Conservation (phyloP, 176 grass and related monocot genomes). For the Triticum monococcum region DNA sequence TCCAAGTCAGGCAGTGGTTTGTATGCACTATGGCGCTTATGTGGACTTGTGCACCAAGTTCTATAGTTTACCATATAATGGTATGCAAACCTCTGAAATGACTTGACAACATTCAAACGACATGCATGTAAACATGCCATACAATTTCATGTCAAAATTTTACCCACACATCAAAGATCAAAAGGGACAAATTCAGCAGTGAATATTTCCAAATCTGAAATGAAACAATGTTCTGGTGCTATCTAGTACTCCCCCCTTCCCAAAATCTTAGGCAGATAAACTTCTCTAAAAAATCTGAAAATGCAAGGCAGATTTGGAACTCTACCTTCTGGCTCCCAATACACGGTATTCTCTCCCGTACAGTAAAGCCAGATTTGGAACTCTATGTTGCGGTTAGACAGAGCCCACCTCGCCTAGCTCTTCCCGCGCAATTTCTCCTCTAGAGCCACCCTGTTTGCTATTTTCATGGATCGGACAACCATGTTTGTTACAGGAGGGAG, state of each 20-base stretch:
- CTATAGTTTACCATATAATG: neutral
- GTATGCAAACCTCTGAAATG: neutral
- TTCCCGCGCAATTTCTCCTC: neutral
- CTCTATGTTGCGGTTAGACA: too few relatives aligned
- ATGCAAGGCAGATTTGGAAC: neutral
- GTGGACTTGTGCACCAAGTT: neutral
- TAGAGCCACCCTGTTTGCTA: neutral
- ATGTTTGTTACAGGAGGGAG: neutral
- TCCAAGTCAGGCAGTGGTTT: neutral
- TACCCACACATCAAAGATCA: neutral
- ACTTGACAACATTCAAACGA: neutral
- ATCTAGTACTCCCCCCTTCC: neutral
- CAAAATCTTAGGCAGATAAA: neutral
- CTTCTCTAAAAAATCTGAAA: neutral
- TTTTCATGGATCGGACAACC: neutral
- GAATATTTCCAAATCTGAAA: neutral
- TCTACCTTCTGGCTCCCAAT: neutral
- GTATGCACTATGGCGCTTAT: neutral
- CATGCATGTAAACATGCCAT: neutral
- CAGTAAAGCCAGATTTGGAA: neutral
- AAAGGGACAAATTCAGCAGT: neutral
- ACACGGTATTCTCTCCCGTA: neutral
- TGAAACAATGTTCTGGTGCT: neutral
- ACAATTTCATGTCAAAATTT: neutral
- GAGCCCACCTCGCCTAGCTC: neutral